Evolutionary conservation across 148 eudicot genomes (phyloP), one percentile per base, ranked within the genome.

Genomic region (Simmondsia chinensis): DNA sequence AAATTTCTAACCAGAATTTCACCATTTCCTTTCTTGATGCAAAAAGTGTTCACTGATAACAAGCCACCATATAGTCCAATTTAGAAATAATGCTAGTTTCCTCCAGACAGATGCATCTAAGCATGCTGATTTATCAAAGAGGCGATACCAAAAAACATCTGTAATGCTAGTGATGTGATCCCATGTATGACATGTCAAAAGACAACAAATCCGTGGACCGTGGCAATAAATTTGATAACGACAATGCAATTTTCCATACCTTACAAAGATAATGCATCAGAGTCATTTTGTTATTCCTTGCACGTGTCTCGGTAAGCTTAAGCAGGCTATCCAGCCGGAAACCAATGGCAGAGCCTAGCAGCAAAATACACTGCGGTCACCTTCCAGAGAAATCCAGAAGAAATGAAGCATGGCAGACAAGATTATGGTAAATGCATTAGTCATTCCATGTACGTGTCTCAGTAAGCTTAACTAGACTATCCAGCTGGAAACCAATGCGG

Each of bases 261-360:
- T 88, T 88, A 60, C 94, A 88, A 46, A 88, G 84, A 80, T 88
- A 88, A 70, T 88, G 83, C 94, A 88, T 83, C 35, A 88, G 81
- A 49, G 97, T 88, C 97, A 80, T 88, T 62, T 71, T 88, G 57
- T 70, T 80, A 72, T 84, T 83, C 47, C 77, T 55, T 12, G 94
- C 87, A 55, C 97, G 97, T 20, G 87, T 88, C 46, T 88, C 97
- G 25, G 86, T 80, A 39, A 88, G 94, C 69, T 88, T 83, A 11
- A 88, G 83, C 46, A 88, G 75, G 66, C 97, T 88, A 69, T 88
- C 97, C 65, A 88, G 64, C 60, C 72, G 80, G 71, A 88, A 88
- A 54, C 94, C 97, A 75, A 80, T 60, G 60, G 97, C 97, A 67
- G 94, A 68, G 4, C 97, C 97, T 88, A 55, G 39, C 57, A 40